These are phyloP conservation scores for Sporormia fimetaria DNA, from an alignment of 495 filamentous ascomycete species.

Conservation along the genomic window DNA sequence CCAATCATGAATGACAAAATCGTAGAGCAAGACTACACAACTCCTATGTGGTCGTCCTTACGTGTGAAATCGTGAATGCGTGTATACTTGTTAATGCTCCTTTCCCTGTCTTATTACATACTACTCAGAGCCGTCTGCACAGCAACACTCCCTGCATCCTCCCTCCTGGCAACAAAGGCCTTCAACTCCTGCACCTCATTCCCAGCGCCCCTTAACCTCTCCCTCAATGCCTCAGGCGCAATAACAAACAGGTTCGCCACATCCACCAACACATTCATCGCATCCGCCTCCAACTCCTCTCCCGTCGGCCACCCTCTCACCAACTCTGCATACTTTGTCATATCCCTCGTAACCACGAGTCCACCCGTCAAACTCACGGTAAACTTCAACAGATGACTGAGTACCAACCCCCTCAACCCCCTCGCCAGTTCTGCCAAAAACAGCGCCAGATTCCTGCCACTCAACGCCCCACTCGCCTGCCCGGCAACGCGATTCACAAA, in stretches of 20 bases:
- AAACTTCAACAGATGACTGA: constrained; percentile 92
- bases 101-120: constrained; percentile 31
- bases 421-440: constrained; percentile 79
- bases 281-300: constrained; percentile 52
- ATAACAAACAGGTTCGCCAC: constrained; percentile 97
- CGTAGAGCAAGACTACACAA: too few relatives aligned
- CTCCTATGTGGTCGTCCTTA: too few relatives aligned
- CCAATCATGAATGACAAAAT: not conserved
- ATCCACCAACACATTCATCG: constrained; percentile 77
- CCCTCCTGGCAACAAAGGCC: constrained; percentile 67
- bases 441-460: constrained; percentile 58
- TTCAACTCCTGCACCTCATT: constrained; percentile 58
- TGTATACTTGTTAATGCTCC: too few relatives aligned
- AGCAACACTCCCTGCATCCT: constrained; percentile 68
- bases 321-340: constrained; percentile 77
- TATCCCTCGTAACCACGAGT: constrained; percentile 91
- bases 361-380: constrained; percentile 82
- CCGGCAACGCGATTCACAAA: constrained; percentile 61
- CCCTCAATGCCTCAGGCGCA: constrained; percentile 74
- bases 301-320: constrained; percentile 66
- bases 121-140: constrained; percentile 66
- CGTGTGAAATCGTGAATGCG: too few relatives aligned
- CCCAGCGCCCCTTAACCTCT: constrained; percentile 53
- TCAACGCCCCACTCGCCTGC: constrained; percentile 53
- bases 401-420: constrained; percentile 60